Evolutionary conservation across 257 asterid species (phyloP).

Genomic region (Penstemon newberryi): DNA sequence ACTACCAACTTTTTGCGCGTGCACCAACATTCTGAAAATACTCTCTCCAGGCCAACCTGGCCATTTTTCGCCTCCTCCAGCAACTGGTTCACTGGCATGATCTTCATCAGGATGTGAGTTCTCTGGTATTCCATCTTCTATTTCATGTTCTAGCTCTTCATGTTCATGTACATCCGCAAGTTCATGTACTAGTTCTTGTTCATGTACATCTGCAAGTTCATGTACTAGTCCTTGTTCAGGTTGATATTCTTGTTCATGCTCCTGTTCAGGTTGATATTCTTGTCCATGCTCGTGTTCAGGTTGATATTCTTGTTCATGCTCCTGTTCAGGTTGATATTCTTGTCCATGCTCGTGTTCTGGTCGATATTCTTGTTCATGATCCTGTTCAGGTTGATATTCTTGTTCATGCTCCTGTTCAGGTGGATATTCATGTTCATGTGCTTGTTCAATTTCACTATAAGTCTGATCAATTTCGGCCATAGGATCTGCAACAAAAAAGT

Average conservation of each 20-base stretch:
- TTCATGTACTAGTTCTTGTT: slow-evolving; percentile 21
- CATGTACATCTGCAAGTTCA: slow-evolving; percentile 24
- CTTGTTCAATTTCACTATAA: slow-evolving; percentile 34
- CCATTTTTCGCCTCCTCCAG: slow-evolving; percentile 74
- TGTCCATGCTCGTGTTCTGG: background rate
- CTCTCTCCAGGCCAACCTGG: slow-evolving; percentile 99
- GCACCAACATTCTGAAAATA: slow-evolving; percentile 86
- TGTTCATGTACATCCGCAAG: slow-evolving; percentile 30
- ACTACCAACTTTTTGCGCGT: slow-evolving; percentile 95
- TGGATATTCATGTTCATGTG: slow-evolving; percentile 30
- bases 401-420: slow-evolving; percentile 20
- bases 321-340: slow-evolving; percentile 28
- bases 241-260: slow-evolving; percentile 7
- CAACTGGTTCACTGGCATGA: slow-evolving; percentile 42
- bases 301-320: slow-evolving; percentile 7
- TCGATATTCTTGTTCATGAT: slow-evolving; percentile 4
- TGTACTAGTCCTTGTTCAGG: slow-evolving; percentile 11
- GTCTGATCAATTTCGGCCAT: slow-evolving; percentile 61
- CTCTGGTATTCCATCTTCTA: slow-evolving; percentile 35
- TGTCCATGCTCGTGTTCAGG: slow-evolving; percentile 23
- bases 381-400: slow-evolving; percentile 28
- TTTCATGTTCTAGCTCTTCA: slow-evolving; percentile 20
- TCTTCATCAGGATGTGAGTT: slow-evolving; percentile 48
- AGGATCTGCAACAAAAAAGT: slow-evolving; percentile 28
- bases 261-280: slow-evolving; percentile 24